phyloP scores from a whole-genome alignment of 1,284 basidiomycete species.

The Amylostereum chailletii region DNA sequence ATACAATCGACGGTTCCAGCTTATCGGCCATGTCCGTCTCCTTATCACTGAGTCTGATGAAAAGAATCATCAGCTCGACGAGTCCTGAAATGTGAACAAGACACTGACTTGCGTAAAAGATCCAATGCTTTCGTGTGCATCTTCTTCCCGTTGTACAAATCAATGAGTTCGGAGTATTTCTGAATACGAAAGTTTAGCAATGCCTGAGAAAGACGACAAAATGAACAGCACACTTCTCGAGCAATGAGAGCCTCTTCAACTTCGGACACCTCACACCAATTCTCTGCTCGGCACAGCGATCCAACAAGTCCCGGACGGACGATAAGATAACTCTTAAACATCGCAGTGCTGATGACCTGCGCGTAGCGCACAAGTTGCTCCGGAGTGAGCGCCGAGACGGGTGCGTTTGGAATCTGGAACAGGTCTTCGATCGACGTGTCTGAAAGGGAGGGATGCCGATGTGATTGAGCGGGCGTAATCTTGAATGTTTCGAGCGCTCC shows the following conservation, averaged over 20 bases:
- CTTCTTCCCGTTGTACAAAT: constrained; percentile 89
- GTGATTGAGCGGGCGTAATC: constrained; percentile 64
- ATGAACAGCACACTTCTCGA: constrained; percentile 51
- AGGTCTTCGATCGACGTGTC: constrained; percentile 65
- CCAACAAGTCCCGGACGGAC: constrained; percentile 81
- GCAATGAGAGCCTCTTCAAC: constrained; percentile 84
- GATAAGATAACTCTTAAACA: constrained; percentile 90
- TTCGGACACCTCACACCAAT: constrained; percentile 96
- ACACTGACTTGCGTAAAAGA: constrained; percentile 69
- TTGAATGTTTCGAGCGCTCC: constrained; percentile 64
- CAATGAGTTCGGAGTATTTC: constrained; percentile 89
- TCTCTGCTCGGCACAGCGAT: constrained; percentile 83
- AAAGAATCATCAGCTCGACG: neutral
- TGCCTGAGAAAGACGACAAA: constrained; percentile 4
- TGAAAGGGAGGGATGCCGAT: constrained; percentile 55
- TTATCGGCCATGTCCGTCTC: constrained; percentile 76
- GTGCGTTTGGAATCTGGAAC: constrained; percentile 64
- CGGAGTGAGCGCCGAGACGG: constrained; percentile 61
- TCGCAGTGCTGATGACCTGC: constrained; percentile 90
- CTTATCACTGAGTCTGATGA: constrained; percentile 63
- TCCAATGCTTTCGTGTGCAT: constrained; percentile 89
- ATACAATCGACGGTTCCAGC: constrained; percentile 78
- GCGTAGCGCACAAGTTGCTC: constrained; percentile 81
- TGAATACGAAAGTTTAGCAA: constrained; percentile 22
- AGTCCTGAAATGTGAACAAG: no score